A percentile compares a stretch with the other conserved stretches of the same genome.
Conservation (phyloP, 495 filamentous ascomycete species). For the Penicillium coprophilum region DNA sequence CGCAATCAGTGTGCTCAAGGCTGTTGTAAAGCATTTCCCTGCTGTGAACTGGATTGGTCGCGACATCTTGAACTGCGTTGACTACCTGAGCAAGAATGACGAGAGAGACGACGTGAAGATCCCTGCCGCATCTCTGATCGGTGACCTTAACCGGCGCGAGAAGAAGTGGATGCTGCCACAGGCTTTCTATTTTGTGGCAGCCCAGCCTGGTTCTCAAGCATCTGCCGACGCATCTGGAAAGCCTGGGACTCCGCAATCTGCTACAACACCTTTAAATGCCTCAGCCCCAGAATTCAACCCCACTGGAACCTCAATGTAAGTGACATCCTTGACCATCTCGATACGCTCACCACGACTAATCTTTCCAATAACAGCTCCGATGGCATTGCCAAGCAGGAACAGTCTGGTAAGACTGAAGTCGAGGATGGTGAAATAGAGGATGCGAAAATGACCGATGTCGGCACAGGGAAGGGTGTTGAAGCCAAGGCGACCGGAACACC, state of each 20-base stretch:
- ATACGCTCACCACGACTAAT: slow-evolving; percentile 14
- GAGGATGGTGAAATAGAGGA: slow-evolving; percentile 82
- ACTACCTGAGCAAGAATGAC: slow-evolving; percentile 63
- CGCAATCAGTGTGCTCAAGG: slow-evolving; percentile 86
- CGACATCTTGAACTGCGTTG: slow-evolving; percentile 65
- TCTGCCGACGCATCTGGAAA: slow-evolving; percentile 33
- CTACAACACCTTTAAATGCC: slow-evolving; percentile 46
- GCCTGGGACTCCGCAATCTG: slow-evolving; percentile 37
- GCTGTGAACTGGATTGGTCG: slow-evolving; percentile 83
- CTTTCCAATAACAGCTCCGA: slow-evolving; percentile 26
- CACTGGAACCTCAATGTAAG: slow-evolving; percentile 40
- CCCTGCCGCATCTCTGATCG: slow-evolving; percentile 79
- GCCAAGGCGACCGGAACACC: slow-evolving; percentile 6
- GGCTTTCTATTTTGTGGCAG: slow-evolving; percentile 56
- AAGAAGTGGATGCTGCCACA: slow-evolving; percentile 84
- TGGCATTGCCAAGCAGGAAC: slow-evolving; percentile 32
- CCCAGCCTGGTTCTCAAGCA: slow-evolving; percentile 25
- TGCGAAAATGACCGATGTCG: slow-evolving; percentile 49
- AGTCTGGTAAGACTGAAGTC: slow-evolving; percentile 52
- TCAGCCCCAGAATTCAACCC: slow-evolving; percentile 51
- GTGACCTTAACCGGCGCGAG: slow-evolving; percentile 74
- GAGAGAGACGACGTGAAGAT: slow-evolving; percentile 86
- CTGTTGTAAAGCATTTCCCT: slow-evolving; percentile 76
- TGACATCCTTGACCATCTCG: slow-evolving; percentile 10
- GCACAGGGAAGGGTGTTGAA: slow-evolving; percentile 20